phyloP scores from a whole-genome alignment of 2,329 filamentous ascomycete species.

The Pseudogymnoascus sp. region DNA sequence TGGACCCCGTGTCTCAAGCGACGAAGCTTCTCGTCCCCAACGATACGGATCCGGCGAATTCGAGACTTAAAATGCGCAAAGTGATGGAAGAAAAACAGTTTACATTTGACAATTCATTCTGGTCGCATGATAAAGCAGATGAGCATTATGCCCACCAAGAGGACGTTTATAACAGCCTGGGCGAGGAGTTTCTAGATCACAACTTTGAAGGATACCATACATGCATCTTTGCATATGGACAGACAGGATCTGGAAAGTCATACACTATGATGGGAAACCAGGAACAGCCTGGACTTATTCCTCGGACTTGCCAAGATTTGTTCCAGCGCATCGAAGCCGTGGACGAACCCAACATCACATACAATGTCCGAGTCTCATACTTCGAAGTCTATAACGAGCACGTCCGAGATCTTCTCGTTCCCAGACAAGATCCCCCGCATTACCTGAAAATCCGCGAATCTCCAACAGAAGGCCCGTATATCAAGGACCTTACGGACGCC shows the following conservation, averaged over 20 bases:
- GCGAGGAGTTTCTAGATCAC: conserved; percentile 95
- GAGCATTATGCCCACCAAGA: conserved; percentile 85
- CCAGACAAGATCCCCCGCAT: conserved; percentile 64
- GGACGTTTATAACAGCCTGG: conserved; percentile 86
- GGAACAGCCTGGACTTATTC: conserved; percentile 83
- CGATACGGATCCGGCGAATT: conserved; percentile 44
- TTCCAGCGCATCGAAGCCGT: conserved; percentile 83
- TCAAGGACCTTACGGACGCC: conserved; percentile 91
- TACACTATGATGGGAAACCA: conserved; percentile 95
- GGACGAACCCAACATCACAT: conserved; percentile 84
- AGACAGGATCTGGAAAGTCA: conserved; percentile 94
- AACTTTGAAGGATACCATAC: conserved; percentile 99
- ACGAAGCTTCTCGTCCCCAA: conserved; percentile 70
- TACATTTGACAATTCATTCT: conserved; percentile 96
- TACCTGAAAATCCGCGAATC: conserved; percentile 97
- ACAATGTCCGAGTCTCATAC: conserved; percentile 95
- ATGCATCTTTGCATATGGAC: conserved; percentile 96
- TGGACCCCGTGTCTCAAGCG: conserved; percentile 79
- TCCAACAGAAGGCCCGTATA: conserved; percentile 88
- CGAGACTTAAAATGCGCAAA: conserved; percentile 58
- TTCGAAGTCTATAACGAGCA: conserved; percentile 99
- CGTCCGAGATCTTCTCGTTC: conserved; percentile 83
- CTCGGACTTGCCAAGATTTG: conserved; percentile 87
- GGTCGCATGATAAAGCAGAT: conserved; percentile 77
- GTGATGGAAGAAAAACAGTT: conserved; percentile 81